A percentile compares a stretch with the other conserved stretches of the same genome.
Conservation (phyloP, 208 protist genomes). For the Acanthamoeba culbertsoni region DNA sequence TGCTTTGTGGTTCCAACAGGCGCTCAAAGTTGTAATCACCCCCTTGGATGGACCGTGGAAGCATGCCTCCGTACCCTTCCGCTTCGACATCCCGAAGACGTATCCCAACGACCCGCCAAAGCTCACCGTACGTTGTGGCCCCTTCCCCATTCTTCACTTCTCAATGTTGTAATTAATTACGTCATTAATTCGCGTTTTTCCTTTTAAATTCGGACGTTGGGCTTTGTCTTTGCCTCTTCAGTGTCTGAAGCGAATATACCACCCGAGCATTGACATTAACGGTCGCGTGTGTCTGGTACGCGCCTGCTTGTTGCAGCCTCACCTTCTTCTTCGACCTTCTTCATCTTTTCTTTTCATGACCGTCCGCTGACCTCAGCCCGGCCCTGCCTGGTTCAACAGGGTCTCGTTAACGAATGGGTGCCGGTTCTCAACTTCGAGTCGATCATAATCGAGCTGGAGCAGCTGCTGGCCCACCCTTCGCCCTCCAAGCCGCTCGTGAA, state of each 20-base stretch:
- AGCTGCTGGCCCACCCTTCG: slow-evolving; percentile 13
- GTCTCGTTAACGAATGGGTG: slow-evolving; percentile 38
- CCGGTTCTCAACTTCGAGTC: slow-evolving; percentile 29
- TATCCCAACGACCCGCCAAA: slow-evolving; percentile 47
- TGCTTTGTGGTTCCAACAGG: background rate
- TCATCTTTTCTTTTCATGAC: background rate
- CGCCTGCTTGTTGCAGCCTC: too few relatives aligned
- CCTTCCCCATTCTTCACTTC: background rate
- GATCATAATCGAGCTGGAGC: slow-evolving; percentile 38
- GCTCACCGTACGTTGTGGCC: background rate
- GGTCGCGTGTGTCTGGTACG: slow-evolving; percentile 15
- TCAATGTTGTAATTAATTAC: background rate
- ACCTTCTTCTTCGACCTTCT: too few relatives aligned
- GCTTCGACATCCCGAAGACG: slow-evolving; percentile 20
- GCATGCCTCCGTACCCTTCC: slow-evolving; percentile 29
- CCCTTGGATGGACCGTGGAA: slow-evolving; percentile 25
- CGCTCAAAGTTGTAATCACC: slow-evolving; percentile 43
- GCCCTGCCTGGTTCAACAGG: too few relatives aligned
- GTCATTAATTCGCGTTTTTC: background rate
- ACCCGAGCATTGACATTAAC: slow-evolving; percentile 18
- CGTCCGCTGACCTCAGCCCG: too few relatives aligned
- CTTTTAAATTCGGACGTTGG: too few relatives aligned
- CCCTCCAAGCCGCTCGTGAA: slow-evolving; percentile 30
- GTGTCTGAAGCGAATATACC: slow-evolving; percentile 19
- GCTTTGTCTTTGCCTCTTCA: background rate